These are phyloP conservation scores for Acarospora socialis DNA, from an alignment of 2,329 filamentous ascomycete genomes.

Conservation along the genomic window DNA sequence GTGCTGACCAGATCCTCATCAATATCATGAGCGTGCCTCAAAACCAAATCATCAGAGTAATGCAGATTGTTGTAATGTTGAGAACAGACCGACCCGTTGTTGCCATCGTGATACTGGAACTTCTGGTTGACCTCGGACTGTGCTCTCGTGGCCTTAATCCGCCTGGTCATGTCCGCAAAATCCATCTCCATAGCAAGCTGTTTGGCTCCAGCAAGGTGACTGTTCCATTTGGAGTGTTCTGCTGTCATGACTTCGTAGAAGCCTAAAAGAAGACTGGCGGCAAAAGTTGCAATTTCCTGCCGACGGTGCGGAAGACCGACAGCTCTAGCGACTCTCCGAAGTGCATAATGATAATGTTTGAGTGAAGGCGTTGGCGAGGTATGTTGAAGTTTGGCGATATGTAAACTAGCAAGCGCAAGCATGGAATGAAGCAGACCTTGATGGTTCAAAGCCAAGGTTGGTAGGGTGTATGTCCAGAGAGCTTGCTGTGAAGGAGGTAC, in stretches of 20 bases:
- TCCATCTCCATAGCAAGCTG: conserved; percentile 74
- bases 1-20: conserved; percentile 44
- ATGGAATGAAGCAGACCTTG: conserved; percentile 85
- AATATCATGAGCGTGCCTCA: conserved; percentile 32
- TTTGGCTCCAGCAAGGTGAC: conserved; percentile 71
- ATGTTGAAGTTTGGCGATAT: conserved; percentile 70
- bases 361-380: conserved; percentile 65
- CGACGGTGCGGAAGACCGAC: conserved; percentile 56
- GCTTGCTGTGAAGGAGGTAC: conserved; percentile 46
- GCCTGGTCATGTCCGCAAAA: conserved; percentile 55
- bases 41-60: conserved; percentile 23
- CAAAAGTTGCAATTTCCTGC: conserved; percentile 67
- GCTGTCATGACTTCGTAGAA: conserved; percentile 94
- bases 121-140: conserved; percentile 22
- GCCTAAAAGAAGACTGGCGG: conserved; percentile 69
- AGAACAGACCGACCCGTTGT: conserved; percentile 20
- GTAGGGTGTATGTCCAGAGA: conserved; percentile 61
- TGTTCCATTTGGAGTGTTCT: conserved; percentile 92
- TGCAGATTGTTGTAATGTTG: conserved; percentile 21
- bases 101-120: conserved; percentile 8
- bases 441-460: conserved; percentile 67
- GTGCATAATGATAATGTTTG: conserved; percentile 79
- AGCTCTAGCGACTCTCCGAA: conserved; percentile 63
- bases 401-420: conserved; percentile 70
- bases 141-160: conserved; percentile 52